These are phyloP conservation scores for Verticillium dahliae DNA, from an alignment of 2,329 filamentous ascomycete species.

Conservation along the genomic window DNA sequence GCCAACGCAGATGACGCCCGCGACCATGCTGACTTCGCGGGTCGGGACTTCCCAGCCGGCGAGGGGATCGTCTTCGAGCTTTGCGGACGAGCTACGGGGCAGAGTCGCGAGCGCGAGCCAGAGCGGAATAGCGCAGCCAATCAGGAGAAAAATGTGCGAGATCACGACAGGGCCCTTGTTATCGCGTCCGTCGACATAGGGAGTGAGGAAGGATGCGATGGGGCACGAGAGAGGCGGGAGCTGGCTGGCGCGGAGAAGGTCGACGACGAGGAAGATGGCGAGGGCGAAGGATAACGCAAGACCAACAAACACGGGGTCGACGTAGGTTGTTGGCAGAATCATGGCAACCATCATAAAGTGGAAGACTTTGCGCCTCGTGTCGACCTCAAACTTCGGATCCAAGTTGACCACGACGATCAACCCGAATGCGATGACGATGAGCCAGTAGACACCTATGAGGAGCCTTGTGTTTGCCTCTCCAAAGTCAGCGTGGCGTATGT, in stretches of 20 bases:
- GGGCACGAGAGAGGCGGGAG: constrained; percentile 83
- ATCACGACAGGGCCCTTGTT: constrained; percentile 91
- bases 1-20: constrained; percentile 88
- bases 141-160: constrained; percentile 89
- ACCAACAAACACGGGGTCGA: constrained; percentile 79
- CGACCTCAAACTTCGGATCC: constrained; percentile 76
- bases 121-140: constrained; percentile 89
- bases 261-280: constrained; percentile 79
- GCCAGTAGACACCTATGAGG: constrained; percentile 67
- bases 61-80: constrained; percentile 35
- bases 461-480: constrained; percentile 81
- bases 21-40: constrained; percentile 82
- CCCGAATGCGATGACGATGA: constrained; percentile 61
- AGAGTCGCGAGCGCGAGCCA: constrained; percentile 79
- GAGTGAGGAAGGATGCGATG: constrained; percentile 79
- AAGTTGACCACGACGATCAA: constrained; percentile 69
- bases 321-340: constrained; percentile 78
- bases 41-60: constrained; percentile 68
- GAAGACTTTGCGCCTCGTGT: constrained; percentile 93
- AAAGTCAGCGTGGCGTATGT: constrained; percentile 56
- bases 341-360: constrained; percentile 98
- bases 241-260: constrained; percentile 84
- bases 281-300: constrained; percentile 76
- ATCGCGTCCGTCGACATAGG: constrained; percentile 91
- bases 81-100: constrained; percentile 31